Conservation (phyloP, 345 rosid genomes). For the rapeseed (Brassica napus) region DNA sequence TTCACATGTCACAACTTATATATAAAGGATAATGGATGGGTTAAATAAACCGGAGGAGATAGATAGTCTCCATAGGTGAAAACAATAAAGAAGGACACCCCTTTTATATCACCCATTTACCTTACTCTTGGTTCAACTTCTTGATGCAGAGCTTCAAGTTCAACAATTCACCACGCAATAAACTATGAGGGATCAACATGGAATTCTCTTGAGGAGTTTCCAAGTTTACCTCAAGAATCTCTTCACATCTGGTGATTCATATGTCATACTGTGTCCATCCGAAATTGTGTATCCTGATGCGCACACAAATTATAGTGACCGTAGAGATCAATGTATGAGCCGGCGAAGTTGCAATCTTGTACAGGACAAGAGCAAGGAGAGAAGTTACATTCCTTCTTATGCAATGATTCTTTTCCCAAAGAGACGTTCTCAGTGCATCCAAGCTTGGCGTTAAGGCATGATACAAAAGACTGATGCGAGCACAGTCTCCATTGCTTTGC, state of each 20-base stretch:
- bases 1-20: background rate
- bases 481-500: too few species aligned
- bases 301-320: background rate
- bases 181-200: background rate
- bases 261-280: background rate
- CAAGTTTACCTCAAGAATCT: background rate
- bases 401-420: constrained; percentile 36
- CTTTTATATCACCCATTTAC: too few species aligned
- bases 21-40: too few species aligned
- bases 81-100: too few species aligned
- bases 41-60: too few species aligned
- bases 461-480: too few species aligned
- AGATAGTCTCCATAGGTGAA: too few species aligned
- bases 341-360: background rate
- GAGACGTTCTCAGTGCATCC: constrained; percentile 43
- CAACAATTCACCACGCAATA: background rate
- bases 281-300: background rate
- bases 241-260: background rate
- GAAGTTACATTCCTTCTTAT: constrained; percentile 42
- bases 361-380: constrained; percentile 42
- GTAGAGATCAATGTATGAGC: background rate
- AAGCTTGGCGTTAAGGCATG: constrained; percentile 42
- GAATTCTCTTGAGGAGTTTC: background rate
- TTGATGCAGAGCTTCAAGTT: background rate
- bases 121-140: background rate